A percentile compares a stretch with the other conserved stretches of the same genome.
Evolutionary conservation across 805 yeast genomes (phyloP).

Genomic region (Ogataea trehaloabstinens): DNA sequence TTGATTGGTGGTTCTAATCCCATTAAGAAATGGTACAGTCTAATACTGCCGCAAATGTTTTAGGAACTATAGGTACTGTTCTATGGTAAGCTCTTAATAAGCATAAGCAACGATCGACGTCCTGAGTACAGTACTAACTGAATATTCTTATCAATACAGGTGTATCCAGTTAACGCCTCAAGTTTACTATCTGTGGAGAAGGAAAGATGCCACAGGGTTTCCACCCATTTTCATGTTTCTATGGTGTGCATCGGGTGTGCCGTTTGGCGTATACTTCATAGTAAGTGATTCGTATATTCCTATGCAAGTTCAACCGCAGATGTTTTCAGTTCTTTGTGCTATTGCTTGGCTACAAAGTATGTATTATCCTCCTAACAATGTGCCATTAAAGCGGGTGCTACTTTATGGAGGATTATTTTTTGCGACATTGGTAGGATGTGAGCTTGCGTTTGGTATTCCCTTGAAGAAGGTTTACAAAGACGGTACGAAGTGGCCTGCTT

Average conservation of each 20-base stretch:
- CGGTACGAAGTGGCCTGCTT: constrained; percentile 65
- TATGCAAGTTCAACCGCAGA: constrained; percentile 81
- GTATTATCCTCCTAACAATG: constrained; percentile 66
- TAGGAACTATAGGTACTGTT: constrained; percentile 88
- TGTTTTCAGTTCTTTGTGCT: constrained; percentile 69
- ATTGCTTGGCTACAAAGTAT: constrained; percentile 64
- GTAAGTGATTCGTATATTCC: constrained; percentile 71
- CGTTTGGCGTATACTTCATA: constrained; percentile 82
- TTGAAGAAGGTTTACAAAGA: constrained; percentile 51
- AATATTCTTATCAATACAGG: constrained; percentile 7
- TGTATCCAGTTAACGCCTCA: constrained; percentile 88
- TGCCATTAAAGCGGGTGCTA: constrained; percentile 36
- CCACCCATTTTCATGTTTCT: constrained; percentile 86
- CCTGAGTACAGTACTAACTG: not conserved
- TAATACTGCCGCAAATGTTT: constrained; percentile 59
- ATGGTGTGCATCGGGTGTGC: constrained; percentile 79
- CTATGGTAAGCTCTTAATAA: constrained; percentile 50
- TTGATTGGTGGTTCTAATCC: too few relatives aligned
- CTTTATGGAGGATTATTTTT: constrained; percentile 38
- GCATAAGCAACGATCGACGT: not conserved
- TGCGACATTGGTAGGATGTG: constrained; percentile 52
- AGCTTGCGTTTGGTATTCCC: constrained; percentile 71
- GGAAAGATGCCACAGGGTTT: constrained; percentile 78
- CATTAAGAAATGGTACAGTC: constrained; percentile 14
- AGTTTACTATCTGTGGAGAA: constrained; percentile 59